Percentiles rank a stretch among this genome's conserved stretches.
Evolutionary conservation across 2,329 filamentous ascomycete species (phyloP).

Genomic region (Tolypocladium endophyticum): DNA sequence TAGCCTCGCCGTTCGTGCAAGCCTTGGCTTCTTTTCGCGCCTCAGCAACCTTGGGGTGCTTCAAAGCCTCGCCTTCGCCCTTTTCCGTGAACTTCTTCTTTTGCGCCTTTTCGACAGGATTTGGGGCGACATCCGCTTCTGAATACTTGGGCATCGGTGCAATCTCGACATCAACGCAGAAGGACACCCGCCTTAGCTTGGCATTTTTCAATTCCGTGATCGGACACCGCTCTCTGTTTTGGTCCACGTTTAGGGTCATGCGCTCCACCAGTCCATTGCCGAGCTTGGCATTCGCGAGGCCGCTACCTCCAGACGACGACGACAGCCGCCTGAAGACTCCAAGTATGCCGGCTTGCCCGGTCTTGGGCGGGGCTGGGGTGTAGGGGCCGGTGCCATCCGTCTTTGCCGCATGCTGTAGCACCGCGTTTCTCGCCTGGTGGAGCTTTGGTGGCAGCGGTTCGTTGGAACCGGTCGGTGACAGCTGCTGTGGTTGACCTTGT

Average conservation of each 20-base stretch:
- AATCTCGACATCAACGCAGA: slow-evolving; percentile 96
- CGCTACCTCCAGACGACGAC: slow-evolving; percentile 48
- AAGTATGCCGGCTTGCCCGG: slow-evolving; percentile 60
- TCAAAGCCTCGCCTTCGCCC: slow-evolving; percentile 64
- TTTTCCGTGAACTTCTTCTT: slow-evolving; percentile 58
- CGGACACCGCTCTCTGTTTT: slow-evolving; percentile 64
- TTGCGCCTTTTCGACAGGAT: slow-evolving; percentile 34
- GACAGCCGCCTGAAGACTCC: slow-evolving; percentile 76
- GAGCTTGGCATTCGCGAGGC: slow-evolving; percentile 15
- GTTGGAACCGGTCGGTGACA: slow-evolving; percentile 16
- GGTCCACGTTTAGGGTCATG: slow-evolving; percentile 75
- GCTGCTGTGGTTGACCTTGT: slow-evolving; percentile 3
- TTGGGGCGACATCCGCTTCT: slow-evolving; percentile 41
- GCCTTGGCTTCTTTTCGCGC: slow-evolving; percentile 28
- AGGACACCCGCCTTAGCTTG: slow-evolving; percentile 80
- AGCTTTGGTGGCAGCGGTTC: slow-evolving; percentile 38
- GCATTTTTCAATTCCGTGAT: slow-evolving; percentile 69
- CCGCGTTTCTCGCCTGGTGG: slow-evolving; percentile 43
- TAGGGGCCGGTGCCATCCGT: slow-evolving; percentile 55
- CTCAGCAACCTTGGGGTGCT: slow-evolving; percentile 50
- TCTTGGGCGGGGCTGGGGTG: slow-evolving; percentile 63
- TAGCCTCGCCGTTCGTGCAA: slow-evolving; percentile 8
- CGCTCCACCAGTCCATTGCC: slow-evolving; percentile 67
- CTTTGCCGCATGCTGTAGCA: slow-evolving; percentile 45
- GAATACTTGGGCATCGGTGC: slow-evolving; percentile 73